Evolutionary conservation across 2,329 filamentous ascomycete genomes (phyloP), one percentile per base, ranked within the genome.

Genomic region (Neonectria hederae): DNA sequence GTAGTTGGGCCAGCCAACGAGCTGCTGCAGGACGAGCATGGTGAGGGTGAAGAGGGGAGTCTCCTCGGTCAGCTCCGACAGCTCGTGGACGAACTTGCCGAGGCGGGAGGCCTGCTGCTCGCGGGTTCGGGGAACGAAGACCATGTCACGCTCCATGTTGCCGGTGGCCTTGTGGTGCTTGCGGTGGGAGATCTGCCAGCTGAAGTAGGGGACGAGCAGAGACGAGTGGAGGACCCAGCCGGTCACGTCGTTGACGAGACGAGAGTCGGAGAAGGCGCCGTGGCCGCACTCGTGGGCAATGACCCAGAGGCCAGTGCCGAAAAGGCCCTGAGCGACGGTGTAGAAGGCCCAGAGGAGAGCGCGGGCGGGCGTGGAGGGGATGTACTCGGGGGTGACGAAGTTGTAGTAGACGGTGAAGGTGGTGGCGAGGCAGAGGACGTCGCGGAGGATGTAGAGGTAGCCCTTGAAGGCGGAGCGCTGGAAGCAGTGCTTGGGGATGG

Each of bases 111-210:
- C 93, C 76, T 92, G 94, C 77, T 92, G 83, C 71, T 96, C 89
- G 63, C 94, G 90, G 60, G 94, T 97, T 82, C 93, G 93, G 65
- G 96, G 96, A n/a, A 98, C 86, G 79, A 97, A 98, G 68, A 98
- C 96, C 96, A 99, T 99, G 82, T 99, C 96, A 72, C 95, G 93
- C 83, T 97, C 94, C 83, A 99, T 90, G 86, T 99, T 89, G 74
- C 94, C 96, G 42, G 96, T 99, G 69, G 94, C 94, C 88, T 98
- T 98, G 92, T 99, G 96, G 86, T 99, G 96, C 89, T 97, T 97
- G 84, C 93, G 92, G 84, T 99, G 96, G 71, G 94, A 97, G 82
- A 98, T 94, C 84, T 99, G 97, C 96, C 96, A 99, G 78, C 93
- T 97, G 85, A 97, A 99, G 85, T 98, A 99, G 22, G 96, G 96